Evolutionary conservation across 805 yeast species (phyloP).

Genomic region (Candida succiphila): DNA sequence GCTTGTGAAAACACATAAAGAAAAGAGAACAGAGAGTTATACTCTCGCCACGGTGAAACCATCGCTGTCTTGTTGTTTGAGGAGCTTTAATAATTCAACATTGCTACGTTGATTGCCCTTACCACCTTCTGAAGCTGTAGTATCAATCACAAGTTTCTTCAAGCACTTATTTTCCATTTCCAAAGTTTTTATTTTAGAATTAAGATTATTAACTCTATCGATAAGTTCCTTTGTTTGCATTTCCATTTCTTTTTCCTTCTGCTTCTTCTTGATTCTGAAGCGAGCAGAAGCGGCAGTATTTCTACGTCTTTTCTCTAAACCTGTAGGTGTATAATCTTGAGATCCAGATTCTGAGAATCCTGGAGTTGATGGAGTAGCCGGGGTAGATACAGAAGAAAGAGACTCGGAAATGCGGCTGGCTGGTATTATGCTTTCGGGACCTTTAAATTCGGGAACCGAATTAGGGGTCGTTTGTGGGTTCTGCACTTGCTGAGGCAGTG

Average conservation of each 20-base stretch:
- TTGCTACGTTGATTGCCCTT: slow-evolving; percentile 1
- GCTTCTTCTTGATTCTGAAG: slow-evolving; percentile 52
- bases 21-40: no score
- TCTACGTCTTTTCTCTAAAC: slow-evolving; percentile 39
- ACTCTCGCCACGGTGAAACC: slow-evolving; percentile 2
- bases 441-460: no score
- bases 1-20: no score
- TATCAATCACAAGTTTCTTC: slow-evolving; percentile 34
- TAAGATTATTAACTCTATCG: slow-evolving; percentile 34
- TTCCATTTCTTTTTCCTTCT: slow-evolving; percentile 52
- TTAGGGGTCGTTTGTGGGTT: no score
- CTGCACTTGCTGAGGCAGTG: not conserved
- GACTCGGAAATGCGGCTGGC: not conserved
- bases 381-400: not conserved
- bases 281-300: slow-evolving; percentile 61
- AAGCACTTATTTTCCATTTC: slow-evolving; percentile 56
- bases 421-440: no score
- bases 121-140: slow-evolving; percentile 1
- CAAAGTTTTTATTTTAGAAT: slow-evolving; percentile 36
- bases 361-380: not conserved
- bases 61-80: slow-evolving; percentile 1
- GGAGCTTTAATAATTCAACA: slow-evolving; percentile 3
- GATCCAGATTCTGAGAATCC: not conserved
- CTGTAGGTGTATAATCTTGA: not conserved
- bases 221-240: slow-evolving; percentile 30